Base-by-base conservation (phyloP, 2,329 filamentous ascomycete species). In the Byssochlamys sp. region DNA sequence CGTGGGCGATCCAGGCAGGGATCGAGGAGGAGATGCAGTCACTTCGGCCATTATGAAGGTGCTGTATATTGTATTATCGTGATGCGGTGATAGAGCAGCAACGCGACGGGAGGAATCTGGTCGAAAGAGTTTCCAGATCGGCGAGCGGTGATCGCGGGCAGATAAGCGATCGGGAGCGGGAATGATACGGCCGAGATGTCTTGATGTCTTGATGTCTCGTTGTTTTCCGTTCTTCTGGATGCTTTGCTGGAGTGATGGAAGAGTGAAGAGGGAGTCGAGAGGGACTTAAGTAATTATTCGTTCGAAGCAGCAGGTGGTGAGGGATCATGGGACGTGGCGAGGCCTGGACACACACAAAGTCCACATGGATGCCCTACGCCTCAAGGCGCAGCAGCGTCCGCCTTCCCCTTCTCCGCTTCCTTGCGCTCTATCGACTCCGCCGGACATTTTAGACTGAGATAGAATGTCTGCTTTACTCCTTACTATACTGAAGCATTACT, bases 1-100 rank as follows among this genome's bases (percentile, higher is more conserved):
- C 31, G 67, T 63, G 45, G 69, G 68, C 6, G 64, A 60, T 19
- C 64, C 59, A 54, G 67, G 60, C 14, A 65, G 65, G 55, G 58
- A 60, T 28, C 64, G 64, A n/a, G 65, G 59, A 26, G 63, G 65
- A 35, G 64, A 66, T 39, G 59, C 51, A 35, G 63, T 57, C 3
- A 45, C n/a, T 57, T 63, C 56, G 12, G 62, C 55, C 65, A 69
- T 70, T 53, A 48, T 65, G 55, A 12, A 27, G 12, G 26, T 29
- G 25, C 14, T 53, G 33, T 19, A 33, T 29, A 49, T 28, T 27
- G 28, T 31, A 5, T n/a, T 24, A 19, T 19, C 19, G 39, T n/a
- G 35, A 39, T n/a, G 39, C 9, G 19, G 35, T n/a, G 28, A 29
- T 31, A 45, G 31, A 33, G 31, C 14, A 33, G 31, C 31, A 12